Base-by-base conservation (phyloP, 139 green algal genomes). In the Chlamydomonas sphaeroides region DNA sequence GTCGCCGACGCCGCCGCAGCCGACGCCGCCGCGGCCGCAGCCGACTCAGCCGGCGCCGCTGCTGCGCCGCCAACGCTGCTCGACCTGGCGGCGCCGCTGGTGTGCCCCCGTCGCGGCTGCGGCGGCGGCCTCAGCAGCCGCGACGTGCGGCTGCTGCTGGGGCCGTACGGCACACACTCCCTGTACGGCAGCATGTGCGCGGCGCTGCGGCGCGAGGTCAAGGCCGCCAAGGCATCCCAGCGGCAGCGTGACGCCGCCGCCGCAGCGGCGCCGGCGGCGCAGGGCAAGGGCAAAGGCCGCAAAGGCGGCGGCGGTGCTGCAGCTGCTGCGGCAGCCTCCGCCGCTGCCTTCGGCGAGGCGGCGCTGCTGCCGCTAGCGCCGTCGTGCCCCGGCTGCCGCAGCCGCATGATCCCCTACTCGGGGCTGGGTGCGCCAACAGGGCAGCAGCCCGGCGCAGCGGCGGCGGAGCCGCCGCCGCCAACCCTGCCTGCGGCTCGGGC, bases 101-200 rank as follows among this genome's bases (percentile, higher is more conserved):
- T 38, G 2, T 82, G 75, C 63, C 75, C 75, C 4, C 11, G 42
- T 21, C 23, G 38, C 15, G 62, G 32, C 25, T 82, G 75, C 62
- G 42, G 42, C n/a, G 10, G 42, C 21, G n/a, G 62, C 17, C 42
- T 82, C 23, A 82, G 75, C 62, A 82, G 75, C 62, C 61, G 75
- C 8, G 75, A 82, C 30, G 42, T 82, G 1, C 61, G 75, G 42
- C 63, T 82, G 33, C 62, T 82, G 75, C 62, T 82, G 17, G 75
- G 75, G 3, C 75, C 62, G 41, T 49, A 49, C 33, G 33, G 45
- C 41, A 65, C 42, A 0, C 21, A 15, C 0, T 3, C 20, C 0
- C 45, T 82, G 23, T 65, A 53, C n/a, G 20, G 35, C 33, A 30
- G 25, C 0, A 17, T 82, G 45, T 82, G 75, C 45, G 8, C 42